These are phyloP conservation scores for Solanum neorickii DNA, from an alignment of 257 asterid species.

Conservation along the genomic window DNA sequence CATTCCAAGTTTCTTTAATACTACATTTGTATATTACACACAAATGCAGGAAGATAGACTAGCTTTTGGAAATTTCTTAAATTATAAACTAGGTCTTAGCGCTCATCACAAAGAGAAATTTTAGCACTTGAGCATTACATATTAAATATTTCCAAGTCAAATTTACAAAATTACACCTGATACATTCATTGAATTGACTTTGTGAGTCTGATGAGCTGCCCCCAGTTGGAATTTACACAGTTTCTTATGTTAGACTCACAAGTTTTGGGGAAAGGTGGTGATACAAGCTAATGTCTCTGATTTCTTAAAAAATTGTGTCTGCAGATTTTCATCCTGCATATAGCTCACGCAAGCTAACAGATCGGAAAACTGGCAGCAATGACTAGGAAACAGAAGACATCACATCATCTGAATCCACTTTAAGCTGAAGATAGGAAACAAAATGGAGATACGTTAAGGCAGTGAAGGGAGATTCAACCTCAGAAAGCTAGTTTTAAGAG, in stretches of 20 bases:
- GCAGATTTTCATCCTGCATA: neutral
- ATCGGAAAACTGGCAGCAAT: neutral
- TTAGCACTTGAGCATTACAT: neutral
- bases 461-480: neutral
- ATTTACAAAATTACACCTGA: neutral
- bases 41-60: neutral
- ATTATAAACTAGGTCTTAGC: neutral
- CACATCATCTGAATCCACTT: slow-evolving; percentile 72
- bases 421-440: slow-evolving; percentile 38
- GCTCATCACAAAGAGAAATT: neutral
- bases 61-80: neutral
- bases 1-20: neutral
- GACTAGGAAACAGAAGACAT: slow-evolving; percentile 26
- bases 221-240: neutral
- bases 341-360: neutral
- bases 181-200: neutral
- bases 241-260: neutral
- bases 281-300: neutral
- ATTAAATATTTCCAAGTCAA: neutral
- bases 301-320: neutral
- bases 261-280: neutral
- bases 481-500: neutral
- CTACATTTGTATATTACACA: neutral
- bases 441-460: neutral
- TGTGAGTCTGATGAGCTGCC: neutral